A percentile compares a stretch with the other conserved stretches of the same genome.
These are phyloP conservation scores for Raffaelea albimanens DNA, from an alignment of 2,329 filamentous ascomycete genomes.

Conservation along the genomic window DNA sequence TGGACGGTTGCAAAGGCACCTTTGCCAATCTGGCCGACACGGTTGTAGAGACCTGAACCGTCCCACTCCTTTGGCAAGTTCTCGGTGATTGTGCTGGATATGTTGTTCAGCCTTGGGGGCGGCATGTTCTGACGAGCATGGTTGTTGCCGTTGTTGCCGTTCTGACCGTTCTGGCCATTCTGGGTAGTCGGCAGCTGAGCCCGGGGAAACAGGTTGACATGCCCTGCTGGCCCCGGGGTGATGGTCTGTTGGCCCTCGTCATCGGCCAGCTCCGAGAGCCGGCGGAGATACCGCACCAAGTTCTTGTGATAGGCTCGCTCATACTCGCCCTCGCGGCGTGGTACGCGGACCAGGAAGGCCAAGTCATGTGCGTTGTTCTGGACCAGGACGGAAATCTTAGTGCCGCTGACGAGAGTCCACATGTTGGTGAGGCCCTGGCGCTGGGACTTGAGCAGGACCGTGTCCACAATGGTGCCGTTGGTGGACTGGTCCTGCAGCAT, in stretches of 20 bases:
- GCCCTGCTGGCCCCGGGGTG: constrained; percentile 36
- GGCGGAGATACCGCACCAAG: constrained; percentile 54
- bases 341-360: constrained; percentile 78
- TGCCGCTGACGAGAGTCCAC: constrained; percentile 62
- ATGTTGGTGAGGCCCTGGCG: constrained; percentile 19
- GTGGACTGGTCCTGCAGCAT: constrained; percentile 93
- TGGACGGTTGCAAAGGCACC: constrained; percentile 94
- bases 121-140: constrained; percentile 6
- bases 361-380: constrained; percentile 48
- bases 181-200: background rate
- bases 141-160: constrained; percentile 1
- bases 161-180: background rate
- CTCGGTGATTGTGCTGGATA: constrained; percentile 1
- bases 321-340: constrained; percentile 58
- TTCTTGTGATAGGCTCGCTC: constrained; percentile 59
- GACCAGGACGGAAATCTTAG: constrained; percentile 60
- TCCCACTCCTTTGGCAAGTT: constrained; percentile 59
- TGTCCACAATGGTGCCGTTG: constrained; percentile 89
- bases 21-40: constrained; percentile 72
- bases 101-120: constrained; percentile 1
- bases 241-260: constrained; percentile 32
- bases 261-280: constrained; percentile 21
- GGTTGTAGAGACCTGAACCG: constrained; percentile 77
- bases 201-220: constrained; percentile 23
- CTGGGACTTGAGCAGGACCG: constrained; percentile 44